These are phyloP conservation scores for Plasmodium coatneyi DNA, from an alignment of 169 alveolate genomes.

Conservation along the genomic window DNA sequence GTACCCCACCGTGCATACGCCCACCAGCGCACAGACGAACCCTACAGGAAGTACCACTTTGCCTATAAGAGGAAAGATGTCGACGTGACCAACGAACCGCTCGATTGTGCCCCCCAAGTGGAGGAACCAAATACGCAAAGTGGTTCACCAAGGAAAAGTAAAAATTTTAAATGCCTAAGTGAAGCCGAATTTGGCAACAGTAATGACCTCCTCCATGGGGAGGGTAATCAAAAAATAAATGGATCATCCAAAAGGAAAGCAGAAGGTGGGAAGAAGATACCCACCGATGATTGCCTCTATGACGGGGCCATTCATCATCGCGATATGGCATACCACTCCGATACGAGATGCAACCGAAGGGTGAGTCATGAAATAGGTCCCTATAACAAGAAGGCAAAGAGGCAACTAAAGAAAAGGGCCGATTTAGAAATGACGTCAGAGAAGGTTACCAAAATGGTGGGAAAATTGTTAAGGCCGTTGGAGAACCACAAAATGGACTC, in stretches of 20 bases:
- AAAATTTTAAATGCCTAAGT: slow-evolving; percentile 1
- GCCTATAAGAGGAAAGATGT: not conserved
- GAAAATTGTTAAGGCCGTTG: not conserved
- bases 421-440: not conserved
- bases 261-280: not conserved
- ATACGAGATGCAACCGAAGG: not conserved
- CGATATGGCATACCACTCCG: not conserved
- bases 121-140: not conserved
- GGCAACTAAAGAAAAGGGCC: not conserved
- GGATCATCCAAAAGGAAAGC: not conserved
- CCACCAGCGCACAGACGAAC: not conserved
- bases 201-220: not conserved
- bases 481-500: not conserved
- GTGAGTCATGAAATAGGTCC: not conserved
- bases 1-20: not conserved
- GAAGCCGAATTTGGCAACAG: slow-evolving; percentile 3
- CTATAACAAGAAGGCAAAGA: not conserved
- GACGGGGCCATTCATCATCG: not conserved
- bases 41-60: slow-evolving; percentile 6
- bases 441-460: not conserved
- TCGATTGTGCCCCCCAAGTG: not conserved
- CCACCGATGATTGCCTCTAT: not conserved
- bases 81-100: not conserved
- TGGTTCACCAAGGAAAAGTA: not conserved
- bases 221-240: not conserved